Conservation (phyloP, 1,139 yeast species). For the Saccharomyces hybrid region DNA sequence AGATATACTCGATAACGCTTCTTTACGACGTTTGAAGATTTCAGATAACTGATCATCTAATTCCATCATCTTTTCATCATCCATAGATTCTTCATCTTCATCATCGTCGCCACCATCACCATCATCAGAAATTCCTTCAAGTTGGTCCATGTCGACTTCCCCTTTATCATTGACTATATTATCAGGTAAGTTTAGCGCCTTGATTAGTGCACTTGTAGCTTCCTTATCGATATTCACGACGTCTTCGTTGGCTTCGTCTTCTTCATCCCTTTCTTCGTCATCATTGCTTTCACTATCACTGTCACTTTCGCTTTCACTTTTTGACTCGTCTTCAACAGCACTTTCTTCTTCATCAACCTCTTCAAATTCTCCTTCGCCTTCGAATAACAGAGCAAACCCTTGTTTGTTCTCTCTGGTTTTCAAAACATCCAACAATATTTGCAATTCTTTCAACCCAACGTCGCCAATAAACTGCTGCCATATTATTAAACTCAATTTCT, state of each 20-base stretch:
- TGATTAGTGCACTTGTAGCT: conserved; percentile 64
- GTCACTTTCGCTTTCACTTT: conserved; percentile 77
- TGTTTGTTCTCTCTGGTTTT: conserved; percentile 69
- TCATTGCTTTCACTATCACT: conserved; percentile 33
- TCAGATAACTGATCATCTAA: conserved; percentile 77
- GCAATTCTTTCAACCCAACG: conserved; percentile 45
- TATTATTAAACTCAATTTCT: conserved; percentile 62
- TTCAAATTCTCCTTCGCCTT: conserved; percentile 54
- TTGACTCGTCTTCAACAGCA: conserved; percentile 80
- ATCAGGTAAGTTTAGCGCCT: conserved; percentile 66
- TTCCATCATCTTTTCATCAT: conserved; percentile 96
- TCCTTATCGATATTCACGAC: conserved; percentile 51
- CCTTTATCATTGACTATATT: conserved; percentile 39
- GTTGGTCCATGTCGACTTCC: conserved; percentile 44
- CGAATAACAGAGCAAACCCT: conserved; percentile 74
- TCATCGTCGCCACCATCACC: conserved; percentile 56
- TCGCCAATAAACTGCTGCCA: conserved; percentile 63
- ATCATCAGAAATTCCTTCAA: conserved; percentile 39
- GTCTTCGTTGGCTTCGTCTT: conserved; percentile 52
- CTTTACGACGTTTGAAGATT: conserved; percentile 75
- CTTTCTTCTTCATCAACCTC: conserved; percentile 64
- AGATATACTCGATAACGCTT: conserved; percentile 43
- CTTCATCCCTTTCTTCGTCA: conserved; percentile 48
- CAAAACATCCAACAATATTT: conserved; percentile 58
- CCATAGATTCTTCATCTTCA: conserved; percentile 61